Base-by-base conservation (phyloP, 169 alveolate genomes). In the Plasmodium adleri region DNA sequence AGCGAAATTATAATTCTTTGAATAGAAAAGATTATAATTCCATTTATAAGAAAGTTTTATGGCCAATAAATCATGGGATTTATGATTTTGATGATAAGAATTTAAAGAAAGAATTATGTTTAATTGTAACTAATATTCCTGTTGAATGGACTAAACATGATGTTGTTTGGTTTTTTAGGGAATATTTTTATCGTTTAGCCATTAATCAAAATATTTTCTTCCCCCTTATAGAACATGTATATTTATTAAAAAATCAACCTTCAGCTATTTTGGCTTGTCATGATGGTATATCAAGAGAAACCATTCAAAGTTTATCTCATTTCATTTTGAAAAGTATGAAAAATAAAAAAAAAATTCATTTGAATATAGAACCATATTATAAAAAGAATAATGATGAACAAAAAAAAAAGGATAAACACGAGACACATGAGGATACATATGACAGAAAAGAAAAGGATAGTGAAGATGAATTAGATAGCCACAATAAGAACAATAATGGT, bases 211-310 rank as follows among this genome's bases (percentile, higher is more conserved):
- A 28, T 32, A 50, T 76, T 20, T 28, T 20, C 15, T 76, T 76
- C 20, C 89, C 89, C 17, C 56, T 76, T 63, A 76, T 76, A 20
- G 89, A 76, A 26, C 78, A 76, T 5, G 89, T 63, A 49, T 64
- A 64, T 49, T 50, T 76, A 68, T 64, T 76, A 26, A 76, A 64
- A 50, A 76, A 76, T 58, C 78, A 76, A 43, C 56, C 76, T 7
- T 76, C 76, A 13, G 89, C 89, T 49, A 63, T 76, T 76, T 76
- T 76, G 76, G 89, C 78, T n/a, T 76, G 89, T 15, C 89, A 76
- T 58, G 89, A 76, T 26, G 74, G 78, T 6, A n/a, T 32, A 17
- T 76, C 89, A 17, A 76, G 67, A 59, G 72, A 64, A 68, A 66
- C 47, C 64, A 76, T 76, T 76, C 52, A 76, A 47, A 76, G 56